phyloP scores from a whole-genome alignment of 306 rosid genomes.

The Bauhinia variegata region DNA sequence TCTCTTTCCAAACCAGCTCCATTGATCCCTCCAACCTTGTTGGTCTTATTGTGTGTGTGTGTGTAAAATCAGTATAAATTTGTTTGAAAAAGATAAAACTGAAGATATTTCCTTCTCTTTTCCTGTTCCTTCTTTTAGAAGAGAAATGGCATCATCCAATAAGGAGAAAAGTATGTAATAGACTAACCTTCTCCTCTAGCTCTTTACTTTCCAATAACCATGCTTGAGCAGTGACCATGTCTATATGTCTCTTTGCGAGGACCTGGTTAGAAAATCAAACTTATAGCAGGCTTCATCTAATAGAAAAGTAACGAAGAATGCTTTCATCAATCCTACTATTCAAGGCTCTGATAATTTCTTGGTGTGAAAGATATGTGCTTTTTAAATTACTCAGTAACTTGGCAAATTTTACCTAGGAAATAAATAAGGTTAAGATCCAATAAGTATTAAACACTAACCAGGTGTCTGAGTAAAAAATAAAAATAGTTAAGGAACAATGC shows the following conservation, averaged over 20 bases:
- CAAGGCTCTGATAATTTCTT: no score
- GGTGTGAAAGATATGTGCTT: no score
- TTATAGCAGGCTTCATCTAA: constrained; percentile 27
- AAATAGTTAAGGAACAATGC: no score
- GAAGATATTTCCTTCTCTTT: no score
- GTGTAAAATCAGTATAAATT: no score
- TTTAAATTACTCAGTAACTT: no score
- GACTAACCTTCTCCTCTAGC: constrained; percentile 81
- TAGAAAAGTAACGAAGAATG: background rate
- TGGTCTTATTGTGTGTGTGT: no score
- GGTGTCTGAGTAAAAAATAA: no score
- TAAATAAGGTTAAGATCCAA: no score
- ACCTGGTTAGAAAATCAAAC: constrained; percentile 55
- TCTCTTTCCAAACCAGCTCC: background rate
- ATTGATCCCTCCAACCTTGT: background rate
- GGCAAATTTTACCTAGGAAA: no score
- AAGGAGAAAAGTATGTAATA: constrained; percentile 13
- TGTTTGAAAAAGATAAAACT: no score
- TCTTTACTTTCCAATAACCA: constrained; percentile 76
- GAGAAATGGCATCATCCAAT: background rate
- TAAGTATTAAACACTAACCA: no score
- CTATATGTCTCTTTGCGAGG: constrained; percentile 80
- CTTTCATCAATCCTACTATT: constrained; percentile 27
- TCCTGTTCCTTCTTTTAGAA: background rate
- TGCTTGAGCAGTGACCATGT: constrained; percentile 69